Evolutionary conservation across 2,329 filamentous ascomycete species (phyloP), one percentile per base, ranked within the genome.

Genomic region (Colletotrichum endophyticum): DNA sequence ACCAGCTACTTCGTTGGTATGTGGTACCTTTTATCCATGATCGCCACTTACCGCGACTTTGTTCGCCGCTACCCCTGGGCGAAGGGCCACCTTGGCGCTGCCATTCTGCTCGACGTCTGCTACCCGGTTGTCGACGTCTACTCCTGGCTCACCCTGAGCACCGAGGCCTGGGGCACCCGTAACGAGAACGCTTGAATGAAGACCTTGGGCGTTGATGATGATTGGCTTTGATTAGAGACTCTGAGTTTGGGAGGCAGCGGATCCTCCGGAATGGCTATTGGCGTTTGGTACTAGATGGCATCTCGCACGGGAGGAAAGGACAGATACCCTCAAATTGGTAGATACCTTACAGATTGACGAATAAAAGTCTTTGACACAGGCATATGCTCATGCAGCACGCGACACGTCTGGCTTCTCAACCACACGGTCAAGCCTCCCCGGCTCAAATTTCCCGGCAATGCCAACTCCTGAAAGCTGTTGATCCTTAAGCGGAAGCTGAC

Each of bases 1-100:
- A 9, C 4, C 27, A 77, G 75, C 8, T 67, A 67, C 28, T 66
- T 77, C 19, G 44, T 53, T 3, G 57, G 57, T 8, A 13, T 70
- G 22, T 78, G 75, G 75, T 75, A 78, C 68, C 19, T 67, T 11
- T 70, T 69, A 53, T 49, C 36, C 22, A 75, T 67, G 67, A n/a
- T 53, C 5, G 34, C 22, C 8, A 25, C 63, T 15, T 78, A 78
- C 22, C 32, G 27, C 6, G 9, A 16, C 53, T 78, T 78, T 25
- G 36, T 53, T 8, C 22, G 34, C n/a, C 76, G 66, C 19, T 78
- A 70, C 12, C 75, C 77, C 9, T 78, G 61, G n/a, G 49, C 30
- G 1, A 7, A 28, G n/a, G 44, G 59, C 11, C 61, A 77, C 13
- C 30, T 77, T 4, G 75, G 75, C 66, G 75, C 75, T 3, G 63